Conservation (phyloP, 2,329 filamentous ascomycete species). For the Xylariomycetidae sp. region DNA sequence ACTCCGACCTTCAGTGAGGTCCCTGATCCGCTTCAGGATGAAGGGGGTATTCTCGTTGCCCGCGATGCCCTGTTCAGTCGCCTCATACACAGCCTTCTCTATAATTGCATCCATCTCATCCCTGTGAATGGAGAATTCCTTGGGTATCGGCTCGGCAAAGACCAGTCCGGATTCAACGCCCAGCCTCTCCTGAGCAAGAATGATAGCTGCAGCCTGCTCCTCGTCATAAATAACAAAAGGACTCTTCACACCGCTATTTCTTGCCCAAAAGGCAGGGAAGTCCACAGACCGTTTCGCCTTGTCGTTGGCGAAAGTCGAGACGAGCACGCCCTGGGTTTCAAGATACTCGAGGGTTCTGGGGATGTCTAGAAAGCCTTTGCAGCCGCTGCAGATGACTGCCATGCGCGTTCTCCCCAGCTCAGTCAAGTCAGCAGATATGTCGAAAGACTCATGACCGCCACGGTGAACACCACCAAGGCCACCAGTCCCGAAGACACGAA, state of each 20-base stretch:
- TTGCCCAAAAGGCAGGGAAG: conserved; percentile 88
- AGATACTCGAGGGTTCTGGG: conserved; percentile 76
- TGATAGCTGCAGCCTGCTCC: conserved; percentile 80
- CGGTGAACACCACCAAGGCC: conserved; percentile 92
- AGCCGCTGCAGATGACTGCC: conserved; percentile 82
- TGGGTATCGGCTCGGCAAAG: conserved; percentile 84
- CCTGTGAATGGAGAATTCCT: conserved; percentile 62
- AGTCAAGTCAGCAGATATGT: conserved; percentile 90
- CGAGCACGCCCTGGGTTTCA: conserved; percentile 68
- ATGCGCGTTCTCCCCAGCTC: conserved; percentile 87
- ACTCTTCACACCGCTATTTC: conserved; percentile 78
- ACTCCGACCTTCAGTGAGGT: conserved; percentile 66
- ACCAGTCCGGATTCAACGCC: conserved; percentile 72
- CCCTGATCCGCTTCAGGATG: conserved; percentile 70
- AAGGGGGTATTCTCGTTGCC: conserved; percentile 82
- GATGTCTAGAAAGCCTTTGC: conserved; percentile 95
- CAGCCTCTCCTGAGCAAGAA: conserved; percentile 69
- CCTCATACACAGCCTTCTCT: conserved; percentile 60
- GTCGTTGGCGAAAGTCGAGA: conserved; percentile 86
- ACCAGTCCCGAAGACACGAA: conserved; percentile 89
- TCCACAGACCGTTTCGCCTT: conserved; percentile 65
- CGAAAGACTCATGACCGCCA: conserved; percentile 79
- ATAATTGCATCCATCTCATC: conserved; percentile 65
- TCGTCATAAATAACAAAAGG: conserved; percentile 70
- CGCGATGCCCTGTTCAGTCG: conserved; percentile 55